Conservation (phyloP, 176 grass and related monocot species). For the Neostapfia colusana region DNA sequence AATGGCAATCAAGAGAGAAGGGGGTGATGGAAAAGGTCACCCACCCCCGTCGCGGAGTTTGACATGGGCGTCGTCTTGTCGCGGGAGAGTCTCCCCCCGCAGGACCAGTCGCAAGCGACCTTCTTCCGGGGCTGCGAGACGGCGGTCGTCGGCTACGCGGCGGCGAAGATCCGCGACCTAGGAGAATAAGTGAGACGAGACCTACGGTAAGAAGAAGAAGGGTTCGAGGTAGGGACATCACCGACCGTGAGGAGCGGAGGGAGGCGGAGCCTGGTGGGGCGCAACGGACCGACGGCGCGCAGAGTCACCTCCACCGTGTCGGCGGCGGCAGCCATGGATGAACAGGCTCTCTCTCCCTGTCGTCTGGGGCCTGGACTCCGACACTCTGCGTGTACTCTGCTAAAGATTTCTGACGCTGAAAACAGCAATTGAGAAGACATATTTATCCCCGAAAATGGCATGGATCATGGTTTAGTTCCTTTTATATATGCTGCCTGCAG, state of each 20-base stretch:
- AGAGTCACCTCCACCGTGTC: constrained; percentile 58
- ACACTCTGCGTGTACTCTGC: background rate
- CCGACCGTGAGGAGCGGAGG: constrained; percentile 60
- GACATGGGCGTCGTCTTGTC: constrained; percentile 47
- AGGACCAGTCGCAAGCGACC: constrained; percentile 73
- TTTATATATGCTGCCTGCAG: too few species aligned
- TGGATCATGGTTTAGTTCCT: too few species aligned
- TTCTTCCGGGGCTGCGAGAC: constrained; percentile 36
- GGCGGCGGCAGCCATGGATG: constrained; percentile 30
- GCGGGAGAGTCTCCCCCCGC: constrained; percentile 53
- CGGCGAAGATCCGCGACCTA: constrained; percentile 64
- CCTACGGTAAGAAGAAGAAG: background rate
- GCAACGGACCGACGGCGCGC: constrained; percentile 56
- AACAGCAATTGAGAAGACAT: too few species aligned
- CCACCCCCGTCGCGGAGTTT: constrained; percentile 54
- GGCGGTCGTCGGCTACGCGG: constrained; percentile 50
- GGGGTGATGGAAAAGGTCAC: background rate
- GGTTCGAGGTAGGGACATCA: background rate
- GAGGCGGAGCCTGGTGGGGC: constrained; percentile 55
- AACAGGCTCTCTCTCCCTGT: background rate
- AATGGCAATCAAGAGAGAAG: background rate
- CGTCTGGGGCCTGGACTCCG: too few species aligned
- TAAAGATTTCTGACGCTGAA: background rate
- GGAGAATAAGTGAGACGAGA: constrained; percentile 6
- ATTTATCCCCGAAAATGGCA: too few species aligned